Evolutionary conservation across 345 rosid species (phyloP).

Genomic region (Rubroshorea leprosula): DNA sequence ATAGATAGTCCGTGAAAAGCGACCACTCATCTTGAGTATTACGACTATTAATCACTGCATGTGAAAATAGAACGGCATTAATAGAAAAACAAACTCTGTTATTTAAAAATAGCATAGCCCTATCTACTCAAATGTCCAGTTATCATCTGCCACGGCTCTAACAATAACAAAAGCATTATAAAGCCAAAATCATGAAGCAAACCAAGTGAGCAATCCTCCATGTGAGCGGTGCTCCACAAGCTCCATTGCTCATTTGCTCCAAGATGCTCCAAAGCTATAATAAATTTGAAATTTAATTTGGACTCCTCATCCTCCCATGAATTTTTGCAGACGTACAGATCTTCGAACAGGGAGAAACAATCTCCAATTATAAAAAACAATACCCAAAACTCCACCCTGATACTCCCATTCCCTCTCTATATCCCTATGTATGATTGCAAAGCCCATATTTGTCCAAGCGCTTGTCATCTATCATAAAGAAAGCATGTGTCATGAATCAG

Average conservation of each 20-base stretch:
- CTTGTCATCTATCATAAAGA: constrained; percentile 95
- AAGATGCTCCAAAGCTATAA: constrained; percentile 83
- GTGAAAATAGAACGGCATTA: constrained; percentile 14
- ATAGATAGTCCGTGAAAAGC: constrained; percentile 90
- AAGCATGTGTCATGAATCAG: constrained; percentile 86
- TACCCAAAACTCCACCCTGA: constrained; percentile 66
- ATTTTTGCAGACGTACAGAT: constrained; percentile 45
- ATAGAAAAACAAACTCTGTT: constrained; percentile 10
- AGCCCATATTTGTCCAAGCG: constrained; percentile 88
- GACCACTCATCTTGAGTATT: constrained; percentile 76
- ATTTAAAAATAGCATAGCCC: constrained; percentile 18
- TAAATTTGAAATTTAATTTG: constrained; percentile 47
- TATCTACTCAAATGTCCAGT: constrained; percentile 22
- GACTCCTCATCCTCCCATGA: constrained; percentile 60
- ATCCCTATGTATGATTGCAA: constrained; percentile 89
- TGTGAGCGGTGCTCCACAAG: constrained; percentile 92
- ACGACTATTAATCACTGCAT: constrained; percentile 35
- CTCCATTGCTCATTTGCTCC: constrained; percentile 84
- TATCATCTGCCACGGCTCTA: constrained; percentile 30
- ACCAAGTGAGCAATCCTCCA: constrained; percentile 91
- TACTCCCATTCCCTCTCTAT: constrained; percentile 89
- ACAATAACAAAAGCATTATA: constrained; percentile 24
- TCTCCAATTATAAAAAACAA: constrained; percentile 57
- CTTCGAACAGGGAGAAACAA: constrained; percentile 65
- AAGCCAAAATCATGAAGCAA: constrained; percentile 61